phyloP scores from a whole-genome alignment of 495 filamentous ascomycete species.

The Parachaetomium inaequale region DNA sequence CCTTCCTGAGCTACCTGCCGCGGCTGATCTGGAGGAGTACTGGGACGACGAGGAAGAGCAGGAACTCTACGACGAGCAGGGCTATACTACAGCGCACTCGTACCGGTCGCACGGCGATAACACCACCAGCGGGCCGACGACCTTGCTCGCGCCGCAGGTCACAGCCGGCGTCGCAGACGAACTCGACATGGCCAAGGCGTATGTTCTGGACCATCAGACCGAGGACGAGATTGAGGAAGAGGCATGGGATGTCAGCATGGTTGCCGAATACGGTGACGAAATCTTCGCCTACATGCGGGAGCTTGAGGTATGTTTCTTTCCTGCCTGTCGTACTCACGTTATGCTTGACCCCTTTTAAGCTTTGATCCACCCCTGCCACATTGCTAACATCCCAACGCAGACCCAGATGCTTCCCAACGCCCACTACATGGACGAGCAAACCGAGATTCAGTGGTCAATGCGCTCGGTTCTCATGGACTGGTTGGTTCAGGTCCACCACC shows the following conservation, averaged over 20 bases:
- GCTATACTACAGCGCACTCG: slow-evolving; percentile 73
- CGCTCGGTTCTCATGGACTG: slow-evolving; percentile 96
- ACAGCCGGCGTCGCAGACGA: slow-evolving; percentile 61
- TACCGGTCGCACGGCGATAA: slow-evolving; percentile 72
- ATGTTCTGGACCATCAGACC: slow-evolving; percentile 58
- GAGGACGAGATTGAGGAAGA: slow-evolving; percentile 75
- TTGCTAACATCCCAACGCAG: slow-evolving; percentile 44
- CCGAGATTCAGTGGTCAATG: slow-evolving; percentile 99
- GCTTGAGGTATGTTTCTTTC: slow-evolving; percentile 69
- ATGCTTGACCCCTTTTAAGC: background rate
- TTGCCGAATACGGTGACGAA: slow-evolving; percentile 91
- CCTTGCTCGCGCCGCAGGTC: slow-evolving; percentile 67
- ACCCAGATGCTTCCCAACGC: slow-evolving; percentile 76
- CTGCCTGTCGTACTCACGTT: background rate
- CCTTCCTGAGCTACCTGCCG: slow-evolving; percentile 16
- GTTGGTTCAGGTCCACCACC: slow-evolving; percentile 91
- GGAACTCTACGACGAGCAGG: slow-evolving; percentile 77
- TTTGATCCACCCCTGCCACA: background rate
- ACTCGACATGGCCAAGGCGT: slow-evolving; percentile 61
- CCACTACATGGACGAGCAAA: slow-evolving; percentile 94
- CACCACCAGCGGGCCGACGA: slow-evolving; percentile 66
- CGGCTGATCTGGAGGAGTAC: slow-evolving; percentile 66
- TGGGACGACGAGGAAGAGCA: slow-evolving; percentile 67
- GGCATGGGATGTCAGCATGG: slow-evolving; percentile 93
- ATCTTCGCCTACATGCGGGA: slow-evolving; percentile 89